Conservation (phyloP, 164 flowering plant genomes). For the grape (Vitis vinifera) region DNA sequence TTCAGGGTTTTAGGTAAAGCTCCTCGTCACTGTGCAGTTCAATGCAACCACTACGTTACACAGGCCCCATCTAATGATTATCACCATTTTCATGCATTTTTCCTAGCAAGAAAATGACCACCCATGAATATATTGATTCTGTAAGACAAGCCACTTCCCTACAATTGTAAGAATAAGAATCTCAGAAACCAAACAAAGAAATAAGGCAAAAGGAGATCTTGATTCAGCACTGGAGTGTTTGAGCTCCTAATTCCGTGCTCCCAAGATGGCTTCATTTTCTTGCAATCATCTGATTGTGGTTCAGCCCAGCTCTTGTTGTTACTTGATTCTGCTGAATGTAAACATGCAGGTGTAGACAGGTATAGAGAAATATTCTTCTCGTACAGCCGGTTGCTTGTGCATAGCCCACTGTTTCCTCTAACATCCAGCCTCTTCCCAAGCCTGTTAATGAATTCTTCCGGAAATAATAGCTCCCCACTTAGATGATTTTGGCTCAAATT, state of each 20-base stretch:
- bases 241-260: slow-evolving; percentile 15
- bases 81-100: no score
- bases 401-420: slow-evolving; percentile 43
- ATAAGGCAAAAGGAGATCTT: slow-evolving; percentile 4
- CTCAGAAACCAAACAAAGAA: not conserved
- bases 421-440: slow-evolving; percentile 48
- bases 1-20: no score
- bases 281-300: slow-evolving; percentile 10
- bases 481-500: slow-evolving; percentile 50
- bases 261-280: slow-evolving; percentile 18
- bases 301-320: slow-evolving; percentile 9
- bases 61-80: no score
- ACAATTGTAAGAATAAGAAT: not conserved
- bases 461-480: slow-evolving; percentile 35
- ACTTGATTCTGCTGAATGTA: slow-evolving; percentile 5
- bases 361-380: slow-evolving; percentile 12
- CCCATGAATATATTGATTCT: no score
- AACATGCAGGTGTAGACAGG: slow-evolving; percentile 23
- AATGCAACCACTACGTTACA: no score
- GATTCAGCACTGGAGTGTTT: not conserved
- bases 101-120: no score
- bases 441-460: slow-evolving; percentile 34
- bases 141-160: no score
- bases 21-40: no score
- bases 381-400: slow-evolving; percentile 20